phyloP scores from a whole-genome alignment of 164 flowering plant genomes.

The Piper longum region DNA sequence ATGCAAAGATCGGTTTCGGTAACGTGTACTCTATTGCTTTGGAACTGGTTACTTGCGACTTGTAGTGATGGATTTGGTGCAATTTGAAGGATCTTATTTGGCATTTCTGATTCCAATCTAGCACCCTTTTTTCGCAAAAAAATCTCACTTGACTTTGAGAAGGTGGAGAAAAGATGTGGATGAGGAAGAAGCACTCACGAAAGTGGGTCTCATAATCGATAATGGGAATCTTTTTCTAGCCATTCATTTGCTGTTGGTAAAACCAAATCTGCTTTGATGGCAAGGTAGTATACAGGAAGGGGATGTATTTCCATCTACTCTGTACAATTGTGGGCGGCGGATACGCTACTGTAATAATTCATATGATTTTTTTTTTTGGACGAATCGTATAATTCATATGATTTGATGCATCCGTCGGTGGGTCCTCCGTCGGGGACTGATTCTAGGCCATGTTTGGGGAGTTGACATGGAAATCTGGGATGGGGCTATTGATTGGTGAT shows the following conservation, averaged over 20 bases:
- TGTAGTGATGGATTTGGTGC: not conserved
- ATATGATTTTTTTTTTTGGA: no score
- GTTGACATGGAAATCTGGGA: no score
- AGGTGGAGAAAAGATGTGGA: not conserved
- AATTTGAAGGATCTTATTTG: not conserved
- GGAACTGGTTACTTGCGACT: not conserved
- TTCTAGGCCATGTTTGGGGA: no score
- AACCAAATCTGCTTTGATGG: not conserved
- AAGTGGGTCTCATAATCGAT: not conserved
- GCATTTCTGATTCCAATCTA: not conserved
- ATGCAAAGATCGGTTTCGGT: not conserved
- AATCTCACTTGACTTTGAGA: not conserved
- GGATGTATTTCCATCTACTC: not conserved
- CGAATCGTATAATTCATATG: no score
- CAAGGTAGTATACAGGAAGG: not conserved
- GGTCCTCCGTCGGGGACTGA: no score
- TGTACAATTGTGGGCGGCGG: not conserved
- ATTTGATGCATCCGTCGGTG: no score
- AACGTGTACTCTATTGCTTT: not conserved
- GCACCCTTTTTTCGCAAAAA: not conserved
- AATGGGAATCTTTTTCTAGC: not conserved
- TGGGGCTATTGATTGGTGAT: no score
- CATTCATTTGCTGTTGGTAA: not conserved
- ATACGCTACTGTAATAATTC: not conserved
- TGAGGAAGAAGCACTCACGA: not conserved